These are phyloP conservation scores for Dictyostelium citrinum DNA, from an alignment of 78 protist species.

Conservation along the genomic window DNA sequence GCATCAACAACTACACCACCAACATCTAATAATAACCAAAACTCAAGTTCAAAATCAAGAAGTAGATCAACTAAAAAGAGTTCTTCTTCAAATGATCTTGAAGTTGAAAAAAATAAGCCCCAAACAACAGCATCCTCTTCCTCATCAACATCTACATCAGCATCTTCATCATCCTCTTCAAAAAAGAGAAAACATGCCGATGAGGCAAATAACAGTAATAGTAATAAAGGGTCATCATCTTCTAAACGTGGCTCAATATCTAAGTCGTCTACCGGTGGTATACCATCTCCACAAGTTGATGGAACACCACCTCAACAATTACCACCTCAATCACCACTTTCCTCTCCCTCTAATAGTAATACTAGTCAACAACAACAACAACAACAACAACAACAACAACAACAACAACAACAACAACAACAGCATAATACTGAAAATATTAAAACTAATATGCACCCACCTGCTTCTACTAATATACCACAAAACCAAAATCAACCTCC, in stretches of 20 bases:
- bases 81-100: neutral
- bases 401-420: neutral
- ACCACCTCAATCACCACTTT: constrained; percentile 14
- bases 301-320: neutral
- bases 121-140: neutral
- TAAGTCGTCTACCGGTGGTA: neutral
- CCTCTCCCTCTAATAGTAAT: neutral
- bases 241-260: neutral
- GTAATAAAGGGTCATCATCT: neutral
- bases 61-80: constrained; percentile 20
- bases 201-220: neutral
- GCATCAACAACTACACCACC: constrained; percentile 1
- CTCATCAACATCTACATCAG: neutral
- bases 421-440: neutral
- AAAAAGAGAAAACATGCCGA: neutral
- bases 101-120: neutral
- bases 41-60: neutral
- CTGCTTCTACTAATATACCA: too few species aligned
- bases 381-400: neutral
- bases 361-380: neutral
- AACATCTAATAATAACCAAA: neutral
- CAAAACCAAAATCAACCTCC: neutral
- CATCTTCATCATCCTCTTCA: neutral
- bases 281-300: constrained; percentile 1
- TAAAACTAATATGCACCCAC: neutral